These are phyloP conservation scores for Neurospora pannonica DNA, from an alignment of 495 filamentous ascomycete genomes.

Conservation along the genomic window DNA sequence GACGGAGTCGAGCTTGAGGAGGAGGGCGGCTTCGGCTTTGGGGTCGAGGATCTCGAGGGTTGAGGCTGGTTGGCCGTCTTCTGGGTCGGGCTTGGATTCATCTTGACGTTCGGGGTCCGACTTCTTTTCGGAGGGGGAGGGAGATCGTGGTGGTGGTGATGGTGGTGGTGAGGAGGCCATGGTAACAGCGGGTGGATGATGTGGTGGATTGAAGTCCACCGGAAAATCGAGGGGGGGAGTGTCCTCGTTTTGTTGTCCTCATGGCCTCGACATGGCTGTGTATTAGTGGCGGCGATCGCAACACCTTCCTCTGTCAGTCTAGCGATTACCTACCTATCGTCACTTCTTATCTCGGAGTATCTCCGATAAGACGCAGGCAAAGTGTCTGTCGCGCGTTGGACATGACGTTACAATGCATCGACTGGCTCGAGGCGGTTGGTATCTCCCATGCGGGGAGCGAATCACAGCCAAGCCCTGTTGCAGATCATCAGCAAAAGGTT, in stretches of 20 bases:
- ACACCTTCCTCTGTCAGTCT: background rate
- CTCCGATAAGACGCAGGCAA: background rate
- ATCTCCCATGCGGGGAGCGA: background rate
- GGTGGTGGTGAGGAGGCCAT: background rate
- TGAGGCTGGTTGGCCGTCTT: background rate
- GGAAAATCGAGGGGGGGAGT: background rate
- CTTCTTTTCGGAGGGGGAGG: background rate
- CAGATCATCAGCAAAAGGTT: background rate
- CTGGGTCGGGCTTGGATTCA: background rate
- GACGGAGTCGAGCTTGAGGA: conserved; percentile 38
- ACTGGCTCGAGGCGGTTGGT: background rate
- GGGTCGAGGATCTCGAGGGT: conserved; percentile 30
- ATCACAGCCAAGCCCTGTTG: background rate
- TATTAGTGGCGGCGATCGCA: background rate
- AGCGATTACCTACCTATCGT: background rate
- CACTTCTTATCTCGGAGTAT: background rate
- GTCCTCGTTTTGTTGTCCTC: background rate
- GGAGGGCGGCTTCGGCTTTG: conserved; percentile 43
- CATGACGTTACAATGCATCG: background rate
- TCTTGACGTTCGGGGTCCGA: background rate
- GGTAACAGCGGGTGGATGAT: background rate
- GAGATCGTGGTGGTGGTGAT: background rate
- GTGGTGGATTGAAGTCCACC: background rate
- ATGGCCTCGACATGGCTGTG: background rate
- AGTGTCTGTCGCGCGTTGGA: background rate